Evolutionary conservation across 441 rosid genomes (phyloP).

Genomic region (Rhodomyrtus psidioides): DNA sequence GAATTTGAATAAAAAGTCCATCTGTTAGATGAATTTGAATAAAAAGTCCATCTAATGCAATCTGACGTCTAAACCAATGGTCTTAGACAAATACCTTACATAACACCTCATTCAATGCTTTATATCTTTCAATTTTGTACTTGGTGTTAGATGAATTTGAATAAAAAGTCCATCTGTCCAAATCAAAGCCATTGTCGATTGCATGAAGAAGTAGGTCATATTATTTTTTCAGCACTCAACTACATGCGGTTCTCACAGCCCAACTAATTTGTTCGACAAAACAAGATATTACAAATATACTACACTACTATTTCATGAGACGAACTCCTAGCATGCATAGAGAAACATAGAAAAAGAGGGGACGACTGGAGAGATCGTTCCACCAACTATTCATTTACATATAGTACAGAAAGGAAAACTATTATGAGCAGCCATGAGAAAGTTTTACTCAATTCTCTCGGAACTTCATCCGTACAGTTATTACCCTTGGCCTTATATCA

Average conservation of each 20-base stretch:
- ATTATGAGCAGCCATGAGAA: background rate
- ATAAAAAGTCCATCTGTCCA: background rate
- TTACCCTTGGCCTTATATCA: constrained; percentile 71
- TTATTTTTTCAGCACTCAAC: background rate
- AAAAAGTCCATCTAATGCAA: background rate
- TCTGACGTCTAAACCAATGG: background rate
- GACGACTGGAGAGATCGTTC: background rate
- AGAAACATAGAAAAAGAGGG: background rate
- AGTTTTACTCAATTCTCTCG: constrained; percentile 29
- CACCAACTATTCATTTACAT: background rate
- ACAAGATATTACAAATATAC: background rate
- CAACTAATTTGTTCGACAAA: background rate
- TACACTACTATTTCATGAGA: background rate
- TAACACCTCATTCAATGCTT: background rate
- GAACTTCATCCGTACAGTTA: constrained; percentile 62
- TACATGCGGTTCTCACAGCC: background rate
- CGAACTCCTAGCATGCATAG: background rate
- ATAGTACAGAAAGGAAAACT: background rate
- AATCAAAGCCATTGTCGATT: background rate
- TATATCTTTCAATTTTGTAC: background rate
- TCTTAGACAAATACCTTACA: background rate
- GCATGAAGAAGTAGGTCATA: background rate
- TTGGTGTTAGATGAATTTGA: background rate
- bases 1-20: too few relatives aligned
- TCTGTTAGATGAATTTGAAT: too few relatives aligned